A percentile compares a stretch with the other conserved stretches of the same genome.
phyloP scores from a whole-genome alignment of 495 filamentous ascomycete species.

The Achaetomiella virescens region DNA sequence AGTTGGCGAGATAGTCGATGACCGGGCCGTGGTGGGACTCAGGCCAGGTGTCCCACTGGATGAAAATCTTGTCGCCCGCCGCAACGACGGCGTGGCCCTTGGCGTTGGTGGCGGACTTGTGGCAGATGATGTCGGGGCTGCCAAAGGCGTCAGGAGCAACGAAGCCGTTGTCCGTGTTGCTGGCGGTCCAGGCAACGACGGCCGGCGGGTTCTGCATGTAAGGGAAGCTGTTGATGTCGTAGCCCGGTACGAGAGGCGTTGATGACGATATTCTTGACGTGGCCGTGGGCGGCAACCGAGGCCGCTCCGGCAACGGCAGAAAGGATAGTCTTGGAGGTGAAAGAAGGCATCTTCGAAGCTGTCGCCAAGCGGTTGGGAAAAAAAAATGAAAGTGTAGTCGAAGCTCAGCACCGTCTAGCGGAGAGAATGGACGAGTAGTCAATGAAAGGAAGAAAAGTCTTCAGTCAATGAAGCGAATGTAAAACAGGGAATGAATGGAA shows the following conservation, averaged over 20 bases:
- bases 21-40: conserved; percentile 54
- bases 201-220: conserved; percentile 41
- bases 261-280: conserved; percentile 52
- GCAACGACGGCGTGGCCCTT: conserved; percentile 35
- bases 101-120: conserved; percentile 37
- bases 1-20: conserved; percentile 68
- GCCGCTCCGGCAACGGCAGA: conserved; percentile 46
- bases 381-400: not conserved
- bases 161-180: conserved; percentile 55
- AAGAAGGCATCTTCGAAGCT: conserved; percentile 25
- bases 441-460: conserved; percentile 20
- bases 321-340: conserved; percentile 24
- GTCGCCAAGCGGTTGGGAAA: not conserved
- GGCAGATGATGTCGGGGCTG: conserved; percentile 47
- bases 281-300: conserved; percentile 55
- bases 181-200: conserved; percentile 50
- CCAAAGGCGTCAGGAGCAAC: conserved; percentile 42
- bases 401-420: conserved; percentile 21
- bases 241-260: conserved; percentile 45
- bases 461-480: conserved; percentile 30
- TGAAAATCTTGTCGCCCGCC: conserved; percentile 37
- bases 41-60: conserved; percentile 48
- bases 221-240: conserved; percentile 34
- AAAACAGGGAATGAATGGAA: conserved; percentile 17
- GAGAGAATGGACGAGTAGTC: conserved; percentile 13